Evolutionary conservation across 2,329 filamentous ascomycete species (phyloP), one percentile per base, ranked within the genome.

Genomic region (Colletotrichum cuscutae): DNA sequence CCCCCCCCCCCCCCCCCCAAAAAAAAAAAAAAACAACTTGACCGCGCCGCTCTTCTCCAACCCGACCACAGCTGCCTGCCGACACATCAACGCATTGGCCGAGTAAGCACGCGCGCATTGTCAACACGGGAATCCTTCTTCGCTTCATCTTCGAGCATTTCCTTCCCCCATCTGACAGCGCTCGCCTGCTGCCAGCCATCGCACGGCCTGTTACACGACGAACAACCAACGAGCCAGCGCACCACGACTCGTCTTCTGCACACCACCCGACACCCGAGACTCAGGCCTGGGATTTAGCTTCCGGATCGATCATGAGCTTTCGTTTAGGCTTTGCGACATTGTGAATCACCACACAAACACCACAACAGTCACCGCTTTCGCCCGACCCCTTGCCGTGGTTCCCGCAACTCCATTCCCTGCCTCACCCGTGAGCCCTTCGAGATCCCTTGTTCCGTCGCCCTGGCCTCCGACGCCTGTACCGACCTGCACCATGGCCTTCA

Each of bases 401-500:
- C 46, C 70, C 37, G 53, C 49, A 28, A 53, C 60, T 32, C 22
- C 42, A 53, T 63, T 0, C 46, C 26, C 19, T 53, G n/a, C 42
- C 46, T 35, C 60, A 58, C 11, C 28, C 28, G 46, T 49, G 46
- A 54, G 61, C 24, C 52, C 35, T 65, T 32, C 62, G 32, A 30
- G 35, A 28, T 65, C 56, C 54, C 35, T 37, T 53, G 30, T n/a
- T 35, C 26, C 49, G 5, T 28, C 64, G 54, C n/a, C 28, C 35
- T 53, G 53, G n/a, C 42, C 22, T n/a, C 24, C 61, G 49, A 49
- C 30, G 24, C 24, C 59, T 13, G 28, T 28, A 53, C 24, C 54
- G 28, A 59, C 42, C 59, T 66, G n/a, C 57, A 71, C 46, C 37
- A 81, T 81, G 79, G 78, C 79, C 26, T 82, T 79, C 67, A 78